Evolutionary conservation across 352 stramenopile species (phyloP), one percentile per base, ranked within the genome.

Genomic region (Globisporangium spinosum): DNA sequence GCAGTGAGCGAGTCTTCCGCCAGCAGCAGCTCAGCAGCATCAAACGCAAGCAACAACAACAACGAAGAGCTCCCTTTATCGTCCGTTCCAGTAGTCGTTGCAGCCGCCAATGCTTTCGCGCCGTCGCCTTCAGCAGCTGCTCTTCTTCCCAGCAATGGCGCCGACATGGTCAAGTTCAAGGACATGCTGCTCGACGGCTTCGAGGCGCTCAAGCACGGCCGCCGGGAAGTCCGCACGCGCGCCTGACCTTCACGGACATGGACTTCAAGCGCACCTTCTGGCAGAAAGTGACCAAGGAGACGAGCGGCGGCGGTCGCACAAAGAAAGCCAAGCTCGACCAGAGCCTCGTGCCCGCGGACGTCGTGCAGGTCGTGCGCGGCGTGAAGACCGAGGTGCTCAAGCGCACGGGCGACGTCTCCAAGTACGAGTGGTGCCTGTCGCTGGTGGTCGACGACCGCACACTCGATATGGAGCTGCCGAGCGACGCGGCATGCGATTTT

Each of bases 371-470:
- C 51, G 71, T 89, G n/a, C 78, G 84, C 40, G 81, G 85, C 29
- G 90, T 91, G 80, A 91, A 93, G 60, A 93, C 85, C 8, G 74
- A 85, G 13, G 85, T 93, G 60, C 82, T 93, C 68, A 91, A 91
- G 69, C 79, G 85, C 22, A 89, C 82, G 25, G 85, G 85, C 2
- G 79, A 90, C 60, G 74, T 90, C 60, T 59, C 74, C 54, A 85
- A 79, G 43, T 90, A 87, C 61, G 81, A 90, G 64, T 83, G 78
- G n/a, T 93, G 90, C 73, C 60, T 93, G 12, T 91, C 85, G 60
- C 80, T 93, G 8, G 75, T 91, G 12, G 82, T 79, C 0, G 78
- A 89, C 64, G 85, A 85, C 51, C 80, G 85, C 25, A 91, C 83
- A 15, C 70, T 93, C 8, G 85, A 93, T 68, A 69, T 93, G 62